Evolutionary conservation across 176 grass and related monocot genomes (phyloP).

Genomic region (Zizania latifolia): DNA sequence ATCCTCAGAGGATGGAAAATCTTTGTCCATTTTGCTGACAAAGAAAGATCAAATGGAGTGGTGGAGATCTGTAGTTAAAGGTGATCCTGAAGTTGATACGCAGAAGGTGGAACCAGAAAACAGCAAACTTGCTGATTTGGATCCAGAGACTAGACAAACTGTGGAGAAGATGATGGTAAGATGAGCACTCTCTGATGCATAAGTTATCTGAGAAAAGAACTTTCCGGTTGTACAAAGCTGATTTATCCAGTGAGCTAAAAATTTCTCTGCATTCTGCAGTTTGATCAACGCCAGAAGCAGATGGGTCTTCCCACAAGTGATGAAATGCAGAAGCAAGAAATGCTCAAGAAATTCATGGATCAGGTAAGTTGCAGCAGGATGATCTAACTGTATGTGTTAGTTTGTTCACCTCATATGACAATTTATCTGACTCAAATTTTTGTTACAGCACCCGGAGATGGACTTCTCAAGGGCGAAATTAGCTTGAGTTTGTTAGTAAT

Average conservation of each 20-base stretch:
- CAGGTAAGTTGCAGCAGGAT: conserved; percentile 23
- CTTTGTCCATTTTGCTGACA: conserved; percentile 64
- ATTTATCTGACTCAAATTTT: not conserved
- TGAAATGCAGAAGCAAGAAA: conserved; percentile 93
- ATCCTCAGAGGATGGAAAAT: conserved; percentile 81
- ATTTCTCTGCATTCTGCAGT: conserved; percentile 30
- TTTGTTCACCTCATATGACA: not conserved
- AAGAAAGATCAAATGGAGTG: conserved; percentile 98
- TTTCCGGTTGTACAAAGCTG: not conserved
- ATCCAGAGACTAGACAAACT: conserved; percentile 92
- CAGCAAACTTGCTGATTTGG: conserved; percentile 87
- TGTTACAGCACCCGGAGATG: conserved; percentile 52
- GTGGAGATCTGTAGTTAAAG: conserved; percentile 84
- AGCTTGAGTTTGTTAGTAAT: conserved; percentile 10
- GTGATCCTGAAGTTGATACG: conserved; percentile 87
- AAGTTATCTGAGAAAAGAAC: no score
- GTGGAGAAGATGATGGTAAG: conserved; percentile 99
- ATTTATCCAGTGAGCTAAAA: not conserved
- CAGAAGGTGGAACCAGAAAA: conserved; percentile 78
- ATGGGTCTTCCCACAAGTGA: conserved; percentile 94
- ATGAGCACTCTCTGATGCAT: not conserved
- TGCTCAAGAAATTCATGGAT: conserved; percentile 97
- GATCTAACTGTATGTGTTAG: not conserved
- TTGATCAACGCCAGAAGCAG: conserved; percentile 94
- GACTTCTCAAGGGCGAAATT: conserved; percentile 49